Evolutionary conservation across 2,329 filamentous ascomycete species (phyloP), one percentile per base, ranked within the genome.

Genomic region (Fusarium albidum): DNA sequence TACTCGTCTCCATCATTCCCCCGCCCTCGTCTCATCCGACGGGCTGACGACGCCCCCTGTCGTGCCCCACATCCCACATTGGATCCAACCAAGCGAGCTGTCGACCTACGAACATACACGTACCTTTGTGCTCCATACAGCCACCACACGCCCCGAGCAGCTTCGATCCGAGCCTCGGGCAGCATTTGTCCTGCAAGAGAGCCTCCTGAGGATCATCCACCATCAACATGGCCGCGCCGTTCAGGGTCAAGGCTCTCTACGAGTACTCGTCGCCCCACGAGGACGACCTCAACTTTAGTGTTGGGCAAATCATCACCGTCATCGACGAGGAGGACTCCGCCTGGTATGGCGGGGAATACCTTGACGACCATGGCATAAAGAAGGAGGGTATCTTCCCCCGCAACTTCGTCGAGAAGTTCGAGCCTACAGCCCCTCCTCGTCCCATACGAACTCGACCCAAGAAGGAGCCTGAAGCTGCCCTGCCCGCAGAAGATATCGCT

Each of bases 401-500:
- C 72, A 99, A 98, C 77, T 99, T 99, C 71, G 95, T 99, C 69
- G 95, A 99, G 75, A 92, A 89, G 76, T 96, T 92, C 75, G 94
- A 98, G 73, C 95, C 95, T 31, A 89, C 87, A 50, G 89, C 94
- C 59, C 95, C 95, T 55, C 92, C 93, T 55, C 87, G 95, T 53
- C 95, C 95, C 52, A 83, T 85, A 59, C 87, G 95, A 68, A 80
- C 85, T 13, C 87, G 91, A 63, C 76, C 83, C 45, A 93, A 89
- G 78, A 90, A 86, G 70, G 73, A 75, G 28, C 60, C 68, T 21
- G 71, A 74, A 49, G 66, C 70, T 57, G 61, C 71, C 45, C 67
- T 70, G 17, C 67, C 72, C 25, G 67, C 77, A 50, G 75, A 71
- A 38, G 67, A 69, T 52, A 68, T 75, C 52, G 68, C 72, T 41